These are phyloP conservation scores for Rhizomucor pusillus DNA, from an alignment of 371 early-diverging fungal genomes.

Conservation along the genomic window DNA sequence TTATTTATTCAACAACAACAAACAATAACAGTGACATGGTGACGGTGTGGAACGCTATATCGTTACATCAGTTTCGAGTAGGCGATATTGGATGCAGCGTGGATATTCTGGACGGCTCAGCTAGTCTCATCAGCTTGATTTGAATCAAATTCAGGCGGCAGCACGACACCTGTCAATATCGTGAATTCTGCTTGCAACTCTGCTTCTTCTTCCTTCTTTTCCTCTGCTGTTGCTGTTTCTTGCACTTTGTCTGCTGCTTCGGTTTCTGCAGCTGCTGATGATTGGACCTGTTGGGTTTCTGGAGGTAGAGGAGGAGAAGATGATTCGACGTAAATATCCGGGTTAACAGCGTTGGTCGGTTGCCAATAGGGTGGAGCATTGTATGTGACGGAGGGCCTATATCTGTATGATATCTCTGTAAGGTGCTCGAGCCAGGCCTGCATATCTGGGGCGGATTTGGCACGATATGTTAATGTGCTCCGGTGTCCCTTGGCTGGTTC, in stretches of 20 bases:
- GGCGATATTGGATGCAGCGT: slow-evolving; percentile 28
- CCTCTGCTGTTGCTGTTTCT: neutral
- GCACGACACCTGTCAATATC: neutral
- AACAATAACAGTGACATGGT: slow-evolving; percentile 28
- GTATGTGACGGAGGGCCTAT: slow-evolving; percentile 13
- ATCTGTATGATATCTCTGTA: slow-evolving; percentile 24
- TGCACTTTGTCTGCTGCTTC: neutral
- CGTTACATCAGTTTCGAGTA: slow-evolving; percentile 29
- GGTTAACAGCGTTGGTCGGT: slow-evolving; percentile 11
- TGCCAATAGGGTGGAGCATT: slow-evolving; percentile 7
- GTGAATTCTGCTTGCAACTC: neutral
- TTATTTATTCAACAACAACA: neutral
- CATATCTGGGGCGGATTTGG: slow-evolving; percentile 38
- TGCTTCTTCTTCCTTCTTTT: slow-evolving; percentile 8
- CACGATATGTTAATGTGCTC: slow-evolving; percentile 22
- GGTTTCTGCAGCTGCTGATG: neutral
- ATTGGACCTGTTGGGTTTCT: neutral
- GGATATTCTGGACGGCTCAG: slow-evolving; percentile 35
- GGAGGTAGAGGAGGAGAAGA: neutral
- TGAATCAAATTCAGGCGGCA: neutral
- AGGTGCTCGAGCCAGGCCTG: slow-evolving; percentile 34
- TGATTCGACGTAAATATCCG: slow-evolving; percentile 2
- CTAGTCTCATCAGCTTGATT: slow-evolving; percentile 31
- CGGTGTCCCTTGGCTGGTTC: slow-evolving; percentile 4
- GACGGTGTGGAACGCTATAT: slow-evolving; percentile 40